Base-by-base conservation (phyloP, 2,329 filamentous ascomycete genomes). In the Pseudogymnoascus pannorum region DNA sequence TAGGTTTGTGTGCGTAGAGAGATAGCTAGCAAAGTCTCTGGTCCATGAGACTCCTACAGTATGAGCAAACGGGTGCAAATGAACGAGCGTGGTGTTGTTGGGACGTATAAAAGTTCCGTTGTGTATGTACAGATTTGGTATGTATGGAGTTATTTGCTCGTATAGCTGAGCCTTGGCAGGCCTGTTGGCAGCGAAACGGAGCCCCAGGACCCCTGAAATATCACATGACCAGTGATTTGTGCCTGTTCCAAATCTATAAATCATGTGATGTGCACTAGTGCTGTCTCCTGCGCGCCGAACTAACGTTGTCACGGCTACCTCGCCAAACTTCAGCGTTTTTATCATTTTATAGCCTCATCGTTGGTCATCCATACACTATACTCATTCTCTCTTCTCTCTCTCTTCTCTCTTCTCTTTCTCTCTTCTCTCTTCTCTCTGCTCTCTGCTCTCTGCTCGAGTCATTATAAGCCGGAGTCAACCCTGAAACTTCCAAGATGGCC, bases 131-230 rank as follows among this genome's bases (percentile, higher is more conserved):
- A 29, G 22, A 51, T 51, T 51, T n/a, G 44, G 22, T 51, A 51
- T 29, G 44, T 29, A 54, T 31, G 44, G 44, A 54, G 44, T 54
- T 54, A 54, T 31, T 54, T 54, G 44, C 44, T 54, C 44, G 44
- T 54, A 54, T 29, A 54, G 24, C 44, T 54, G 44, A 54, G 24
- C 26, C 26, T 54, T 24, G 48, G 24, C 31, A 26, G 48, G 24
- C 48, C 48, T 26, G 48, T 54, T 54, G 48, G 48, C 48, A 54
- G 48, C 48, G 48, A 54, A 54, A 54, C 48, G 24, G 48, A 31
- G 48, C 48, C 48, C 44, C 24, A 54, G n/a, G 48, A 31, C 26
- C 48, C 26, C 24, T 31, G 48, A 54, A 31, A 31, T 31, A 14
- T 54, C 48, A 54, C 48, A 54, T 54, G 48, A 54, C 48, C 4